Evolutionary conservation across 495 filamentous ascomycete species (phyloP).

Genomic region (Mytilinidion resinicola): DNA sequence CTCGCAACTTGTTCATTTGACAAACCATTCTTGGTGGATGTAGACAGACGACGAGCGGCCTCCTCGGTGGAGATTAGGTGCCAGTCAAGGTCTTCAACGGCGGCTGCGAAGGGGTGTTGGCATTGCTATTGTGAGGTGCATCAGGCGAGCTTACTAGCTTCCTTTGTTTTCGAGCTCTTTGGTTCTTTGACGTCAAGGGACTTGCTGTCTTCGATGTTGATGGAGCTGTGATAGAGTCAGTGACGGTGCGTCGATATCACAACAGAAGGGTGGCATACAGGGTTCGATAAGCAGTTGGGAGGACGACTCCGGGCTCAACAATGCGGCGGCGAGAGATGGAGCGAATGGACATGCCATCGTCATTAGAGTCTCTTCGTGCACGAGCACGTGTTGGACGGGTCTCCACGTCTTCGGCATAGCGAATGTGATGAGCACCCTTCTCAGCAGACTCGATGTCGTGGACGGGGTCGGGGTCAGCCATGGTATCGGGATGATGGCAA

Average conservation of each 20-base stretch:
- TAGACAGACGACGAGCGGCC: constrained; percentile 48
- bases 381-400: background rate
- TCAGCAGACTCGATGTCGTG: background rate
- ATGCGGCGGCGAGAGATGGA: constrained; percentile 1
- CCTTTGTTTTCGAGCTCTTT: constrained; percentile 6
- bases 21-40: constrained; percentile 45
- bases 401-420: constrained; percentile 19
- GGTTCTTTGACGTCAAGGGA: constrained; percentile 6
- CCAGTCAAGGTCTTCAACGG: constrained; percentile 43
- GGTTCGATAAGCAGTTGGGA: constrained; percentile 25
- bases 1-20: constrained; percentile 44
- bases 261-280: background rate
- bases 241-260: background rate
- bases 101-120: constrained; percentile 23
- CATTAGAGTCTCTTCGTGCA: background rate
- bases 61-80: constrained; percentile 51
- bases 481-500: too few species aligned
- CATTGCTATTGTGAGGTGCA: background rate
- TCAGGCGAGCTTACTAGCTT: constrained; percentile 10
- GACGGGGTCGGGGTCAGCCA: too few species aligned
- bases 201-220: constrained; percentile 18
- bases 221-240: background rate
- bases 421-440: constrained; percentile 8
- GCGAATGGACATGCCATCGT: constrained; percentile 12
- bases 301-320: constrained; percentile 10